Evolutionary conservation across 2,329 filamentous ascomycete species (phyloP), one percentile per base, ranked within the genome.

Genomic region (Orbilia oligospora): DNA sequence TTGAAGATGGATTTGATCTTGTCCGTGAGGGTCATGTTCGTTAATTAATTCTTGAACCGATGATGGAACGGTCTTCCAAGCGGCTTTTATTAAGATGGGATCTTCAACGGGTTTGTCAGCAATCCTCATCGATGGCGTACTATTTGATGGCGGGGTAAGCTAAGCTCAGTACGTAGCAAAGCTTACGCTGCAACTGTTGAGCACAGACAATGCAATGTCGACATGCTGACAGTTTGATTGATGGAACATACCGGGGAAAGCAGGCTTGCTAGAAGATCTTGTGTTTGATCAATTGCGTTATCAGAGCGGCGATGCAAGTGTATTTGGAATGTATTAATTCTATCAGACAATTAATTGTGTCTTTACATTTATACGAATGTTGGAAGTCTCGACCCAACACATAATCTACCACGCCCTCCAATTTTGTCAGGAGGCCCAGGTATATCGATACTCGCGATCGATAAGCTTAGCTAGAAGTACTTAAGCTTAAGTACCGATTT

Each of bases 1-100:
- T 77, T 71, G 61, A 77, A 71, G 53, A 77, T 67, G 14, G 58
- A 67, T 61, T 77, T 77, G 44, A 77, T 67, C 41, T 55, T 71
- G 41, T 71, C 63, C 16, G 58, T 18, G 53, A 77, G 61, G 0
- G 67, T 71, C 73, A 77, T 77, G 16, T 51, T 70, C 51, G 67
- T 41, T 55, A 24, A 12, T n/a, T 46, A 24, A n/a, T n/a, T n/a
- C n/a, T 46, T 48, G 24, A 27, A 61, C 8, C 16, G 51, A 53
- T 30, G 20, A 46, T 41, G 12, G 38, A 71, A 33, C 10, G 65
- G 38, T 48, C 27, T 10, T 24, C 18, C 27, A 14, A 9, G 41
- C 5, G 24, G 20, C 38, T 64, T 67, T 71, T 30, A 30, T 30
- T 67, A 24, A 18, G 36, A 20, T 9, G 22, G 48, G 49, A 22